Conservation (phyloP, 805 yeast genomes). For the Candida saitoana region DNA sequence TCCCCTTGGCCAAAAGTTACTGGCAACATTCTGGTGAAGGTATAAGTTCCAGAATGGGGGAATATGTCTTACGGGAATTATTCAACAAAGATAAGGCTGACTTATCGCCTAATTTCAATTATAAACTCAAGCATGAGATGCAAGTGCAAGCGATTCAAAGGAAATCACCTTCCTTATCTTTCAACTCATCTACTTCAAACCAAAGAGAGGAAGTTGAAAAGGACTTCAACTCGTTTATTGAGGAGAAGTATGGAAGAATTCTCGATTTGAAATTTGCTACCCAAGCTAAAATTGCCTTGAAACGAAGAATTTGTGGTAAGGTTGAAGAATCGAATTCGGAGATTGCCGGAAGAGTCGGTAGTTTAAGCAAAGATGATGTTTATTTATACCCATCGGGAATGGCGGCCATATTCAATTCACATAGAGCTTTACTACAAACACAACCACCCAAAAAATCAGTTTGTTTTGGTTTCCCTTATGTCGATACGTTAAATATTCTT, state of each 20-base stretch:
- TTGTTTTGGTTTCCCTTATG: slow-evolving; percentile 95
- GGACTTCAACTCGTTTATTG: slow-evolving; percentile 67
- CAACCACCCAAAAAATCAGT: slow-evolving; percentile 56
- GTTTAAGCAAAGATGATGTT: slow-evolving; percentile 59
- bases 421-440: slow-evolving; percentile 46
- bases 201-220: slow-evolving; percentile 34
- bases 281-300: slow-evolving; percentile 71
- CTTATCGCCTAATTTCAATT: slow-evolving; percentile 4
- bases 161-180: slow-evolving; percentile 30
- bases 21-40: slow-evolving; percentile 99
- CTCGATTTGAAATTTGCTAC: slow-evolving; percentile 71
- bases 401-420: slow-evolving; percentile 86
- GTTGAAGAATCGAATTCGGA: slow-evolving; percentile 40
- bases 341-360: slow-evolving; percentile 24
- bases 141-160: slow-evolving; percentile 31
- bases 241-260: slow-evolving; percentile 87
- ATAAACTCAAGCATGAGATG: slow-evolving; percentile 26
- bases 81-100: slow-evolving; percentile 19
- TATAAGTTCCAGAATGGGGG: slow-evolving; percentile 85
- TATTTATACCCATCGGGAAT: slow-evolving; percentile 87
- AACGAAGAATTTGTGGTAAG: slow-evolving; percentile 69
- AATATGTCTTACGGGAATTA: slow-evolving; percentile 69
- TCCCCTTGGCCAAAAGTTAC: slow-evolving; percentile 69
- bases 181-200: slow-evolving; percentile 18
- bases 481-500: slow-evolving; percentile 82